Evolutionary conservation across 331 rosid species (phyloP).

Genomic region (Rhamnella rubrinervis): DNA sequence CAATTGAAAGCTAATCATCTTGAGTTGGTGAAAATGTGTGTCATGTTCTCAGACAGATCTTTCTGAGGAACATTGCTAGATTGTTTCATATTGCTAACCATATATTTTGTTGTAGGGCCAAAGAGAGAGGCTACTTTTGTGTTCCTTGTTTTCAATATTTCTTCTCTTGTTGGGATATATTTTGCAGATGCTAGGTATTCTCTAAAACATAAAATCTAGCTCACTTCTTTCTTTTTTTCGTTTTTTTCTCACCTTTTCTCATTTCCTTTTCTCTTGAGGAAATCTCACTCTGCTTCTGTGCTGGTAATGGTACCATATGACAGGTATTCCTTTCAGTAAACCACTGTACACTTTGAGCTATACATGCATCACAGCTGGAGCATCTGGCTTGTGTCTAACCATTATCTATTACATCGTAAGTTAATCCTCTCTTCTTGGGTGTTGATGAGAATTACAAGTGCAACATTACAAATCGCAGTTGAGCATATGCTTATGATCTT

Average conservation of each 20-base stretch:
- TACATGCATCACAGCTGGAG: slow-evolving; percentile 69
- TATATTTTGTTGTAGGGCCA: slow-evolving; percentile 46
- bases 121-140: slow-evolving; percentile 52
- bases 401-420: slow-evolving; percentile 62
- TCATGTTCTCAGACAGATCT: not conserved
- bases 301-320: slow-evolving; percentile 28
- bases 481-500: not conserved
- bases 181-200: slow-evolving; percentile 53
- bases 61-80: not conserved
- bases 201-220: not conserved
- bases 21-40: not conserved
- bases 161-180: slow-evolving; percentile 51
- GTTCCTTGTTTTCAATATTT: slow-evolving; percentile 52
- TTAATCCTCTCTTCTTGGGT: slow-evolving; percentile 12
- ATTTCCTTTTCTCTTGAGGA: slow-evolving; percentile 3
- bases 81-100: slow-evolving; percentile 22
- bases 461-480: not conserved
- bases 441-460: no score
- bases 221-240: not conserved
- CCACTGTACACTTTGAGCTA: slow-evolving; percentile 78
- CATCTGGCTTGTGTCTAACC: slow-evolving; percentile 65
- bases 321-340: slow-evolving; percentile 78
- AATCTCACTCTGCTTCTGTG: slow-evolving; percentile 8
- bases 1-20: not conserved
- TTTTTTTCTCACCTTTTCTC: not conserved